Evolutionary conservation across 352 stramenopile genomes (phyloP).

Genomic region (Globisporangium alternatum): DNA sequence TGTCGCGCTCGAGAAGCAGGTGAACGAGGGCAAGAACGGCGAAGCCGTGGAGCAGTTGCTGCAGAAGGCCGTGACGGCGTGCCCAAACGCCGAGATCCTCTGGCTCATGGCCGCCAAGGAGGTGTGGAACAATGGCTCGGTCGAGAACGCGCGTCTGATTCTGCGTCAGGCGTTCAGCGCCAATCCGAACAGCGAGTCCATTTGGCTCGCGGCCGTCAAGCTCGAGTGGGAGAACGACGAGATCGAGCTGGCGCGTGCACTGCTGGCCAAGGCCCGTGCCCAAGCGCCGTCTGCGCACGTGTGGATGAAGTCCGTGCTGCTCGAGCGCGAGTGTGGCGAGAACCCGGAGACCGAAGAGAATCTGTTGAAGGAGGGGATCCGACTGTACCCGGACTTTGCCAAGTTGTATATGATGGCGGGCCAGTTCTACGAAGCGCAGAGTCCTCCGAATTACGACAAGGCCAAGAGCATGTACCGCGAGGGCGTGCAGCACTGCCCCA

Average conservation of each 20-base stretch:
- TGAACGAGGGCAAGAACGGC: conserved; percentile 75
- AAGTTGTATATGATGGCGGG: conserved; percentile 99
- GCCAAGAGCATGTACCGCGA: conserved; percentile 90
- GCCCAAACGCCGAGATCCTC: conserved; percentile 95
- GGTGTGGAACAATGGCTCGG: conserved; percentile 93
- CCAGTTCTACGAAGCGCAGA: conserved; percentile 84
- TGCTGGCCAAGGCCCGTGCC: conserved; percentile 73
- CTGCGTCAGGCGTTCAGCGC: conserved; percentile 95
- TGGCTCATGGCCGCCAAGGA: conserved; percentile 98
- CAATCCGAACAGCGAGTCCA: conserved; percentile 95
- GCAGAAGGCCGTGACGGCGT: conserved; percentile 91
- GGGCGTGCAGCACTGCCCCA: conserved; percentile 91
- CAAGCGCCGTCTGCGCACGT: conserved; percentile 90
- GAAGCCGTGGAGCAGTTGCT: conserved; percentile 89
- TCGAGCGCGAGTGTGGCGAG: conserved; percentile 90
- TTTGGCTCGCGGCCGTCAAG: conserved; percentile 97
- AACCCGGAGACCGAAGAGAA: conserved; percentile 63
- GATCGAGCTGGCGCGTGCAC: conserved; percentile 87
- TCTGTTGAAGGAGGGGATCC: conserved; percentile 90
- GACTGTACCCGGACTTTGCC: conserved; percentile 88
- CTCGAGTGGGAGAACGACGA: conserved; percentile 99
- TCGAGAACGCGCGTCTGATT: conserved; percentile 92
- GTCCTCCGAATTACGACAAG: conserved; percentile 52
- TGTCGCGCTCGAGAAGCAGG: conserved; percentile 95
- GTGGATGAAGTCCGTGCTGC: conserved; percentile 98